These are phyloP conservation scores for Starmerella davenportii DNA, from an alignment of 805 yeast species.

Conservation along the genomic window DNA sequence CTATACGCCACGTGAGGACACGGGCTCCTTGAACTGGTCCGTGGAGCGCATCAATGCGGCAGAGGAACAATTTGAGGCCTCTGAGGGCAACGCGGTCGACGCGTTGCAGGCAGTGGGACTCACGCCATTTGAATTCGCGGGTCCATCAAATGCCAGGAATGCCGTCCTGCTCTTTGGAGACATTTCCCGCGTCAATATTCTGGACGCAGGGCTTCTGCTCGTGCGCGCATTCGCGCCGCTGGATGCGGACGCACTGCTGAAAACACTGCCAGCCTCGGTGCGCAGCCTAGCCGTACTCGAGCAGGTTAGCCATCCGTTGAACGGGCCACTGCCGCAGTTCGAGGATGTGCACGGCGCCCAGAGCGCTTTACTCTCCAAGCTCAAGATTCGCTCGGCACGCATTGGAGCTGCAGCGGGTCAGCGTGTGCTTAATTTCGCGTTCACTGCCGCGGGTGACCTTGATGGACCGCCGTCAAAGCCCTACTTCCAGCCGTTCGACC, in stretches of 20 bases:
- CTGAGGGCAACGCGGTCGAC: constrained; percentile 9
- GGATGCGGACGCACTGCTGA: constrained; percentile 33
- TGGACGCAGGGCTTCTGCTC: constrained; percentile 34
- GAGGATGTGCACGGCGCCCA: constrained; percentile 56
- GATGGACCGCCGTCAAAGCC: not conserved
- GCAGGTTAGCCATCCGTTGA: constrained; percentile 33
- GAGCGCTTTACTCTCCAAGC: constrained; percentile 7
- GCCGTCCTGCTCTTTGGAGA: constrained; percentile 51
- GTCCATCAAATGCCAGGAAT: constrained; percentile 28
- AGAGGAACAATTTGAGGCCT: constrained; percentile 11
- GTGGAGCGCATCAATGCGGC: constrained; percentile 15
- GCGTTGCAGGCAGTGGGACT: constrained; percentile 24
- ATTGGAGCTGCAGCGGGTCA: constrained; percentile 30
- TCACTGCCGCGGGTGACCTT: not conserved
- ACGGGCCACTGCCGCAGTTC: constrained; percentile 49
- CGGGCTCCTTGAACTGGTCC: constrained; percentile 15
- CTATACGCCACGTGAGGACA: constrained; percentile 22
- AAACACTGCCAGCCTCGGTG: constrained; percentile 36
- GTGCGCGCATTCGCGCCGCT: constrained; percentile 63
- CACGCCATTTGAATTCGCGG: constrained; percentile 29
- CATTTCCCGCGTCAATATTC: constrained; percentile 21
- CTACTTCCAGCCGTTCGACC: not conserved
- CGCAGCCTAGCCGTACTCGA: constrained; percentile 45
- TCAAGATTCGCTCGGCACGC: constrained; percentile 38
- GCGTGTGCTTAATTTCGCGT: constrained; percentile 10